Percentiles rank a stretch among this genome's conserved stretches.
Evolutionary conservation across 2,329 filamentous ascomycete genomes (phyloP).

Genomic region (Fusarium ambrosium): DNA sequence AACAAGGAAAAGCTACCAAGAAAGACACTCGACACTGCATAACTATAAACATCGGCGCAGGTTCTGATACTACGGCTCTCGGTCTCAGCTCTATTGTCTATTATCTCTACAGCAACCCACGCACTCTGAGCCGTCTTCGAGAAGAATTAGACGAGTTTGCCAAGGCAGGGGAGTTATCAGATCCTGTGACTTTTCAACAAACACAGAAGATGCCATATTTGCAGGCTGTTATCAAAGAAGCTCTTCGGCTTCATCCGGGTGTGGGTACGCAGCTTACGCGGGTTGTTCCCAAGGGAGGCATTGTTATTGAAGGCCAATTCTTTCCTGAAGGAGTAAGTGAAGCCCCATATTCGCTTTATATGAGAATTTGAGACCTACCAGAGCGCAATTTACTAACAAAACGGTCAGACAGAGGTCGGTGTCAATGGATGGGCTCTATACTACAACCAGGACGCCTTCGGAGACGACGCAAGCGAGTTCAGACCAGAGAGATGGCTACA

Average conservation of each 20-base stretch:
- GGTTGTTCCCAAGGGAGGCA: not conserved
- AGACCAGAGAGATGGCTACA: not conserved
- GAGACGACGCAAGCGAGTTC: not conserved
- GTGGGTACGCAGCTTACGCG: not conserved
- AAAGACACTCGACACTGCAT: not conserved
- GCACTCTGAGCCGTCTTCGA: not conserved
- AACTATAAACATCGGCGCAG: not conserved
- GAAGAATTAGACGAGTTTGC: not conserved
- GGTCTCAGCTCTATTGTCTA: not conserved
- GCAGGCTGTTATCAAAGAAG: not conserved
- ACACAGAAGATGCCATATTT: not conserved
- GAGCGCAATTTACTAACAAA: not conserved
- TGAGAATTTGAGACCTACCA: not conserved
- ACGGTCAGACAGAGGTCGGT: not conserved
- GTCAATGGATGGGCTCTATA: not conserved
- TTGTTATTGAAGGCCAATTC: not conserved
- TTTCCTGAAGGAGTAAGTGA: not conserved
- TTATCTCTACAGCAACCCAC: not conserved
- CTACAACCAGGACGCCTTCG: not conserved
- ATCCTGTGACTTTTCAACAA: not conserved
- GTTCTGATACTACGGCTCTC: not conserved
- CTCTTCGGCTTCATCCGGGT: not conserved
- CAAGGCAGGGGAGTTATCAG: not conserved
- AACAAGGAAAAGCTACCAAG: not conserved
- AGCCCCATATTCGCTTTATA: not conserved